Evolutionary conservation across 169 alveolate genomes (phyloP), one percentile per base, ranked within the genome.

Genomic region (Blepharisma undulans): DNA sequence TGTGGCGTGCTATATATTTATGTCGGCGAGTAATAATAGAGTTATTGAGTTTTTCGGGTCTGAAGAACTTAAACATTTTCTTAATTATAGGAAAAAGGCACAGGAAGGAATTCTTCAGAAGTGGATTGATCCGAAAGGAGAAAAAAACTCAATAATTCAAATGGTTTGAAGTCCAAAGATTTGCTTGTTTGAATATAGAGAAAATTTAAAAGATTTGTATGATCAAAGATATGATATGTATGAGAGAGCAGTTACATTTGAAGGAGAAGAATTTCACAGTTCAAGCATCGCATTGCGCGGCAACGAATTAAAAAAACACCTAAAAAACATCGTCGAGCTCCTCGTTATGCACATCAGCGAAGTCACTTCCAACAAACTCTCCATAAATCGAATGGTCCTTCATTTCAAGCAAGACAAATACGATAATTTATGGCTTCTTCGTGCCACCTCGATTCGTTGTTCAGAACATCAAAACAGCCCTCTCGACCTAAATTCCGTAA

Each of bases 211-310:
- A 92, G 92, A 93, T 76, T 76, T 96, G 36, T 59, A 89, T 87
- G 97, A 96, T 88, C 72, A 84, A 32, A 91, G 92, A 59, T 92
- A 72, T 76, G 96, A 94, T 82, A 92, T 94, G 85, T 96, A 96
- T 87, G 98, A 96, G 90, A 76, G 97, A 89, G 96, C 95, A 19
- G 96, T 94, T 2, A 95, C 96, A 25, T 96, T 93, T 93, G 98
- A 96, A 76, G 98, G 98, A 25, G 97, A 94, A 91, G 97, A 96
- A 90, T 95, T 93, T 88, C 97, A 95, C 82, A 94, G 96, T 59
- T 80, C 90, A 88, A 89, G 91, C 21, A 94, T 91, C 30, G 96
- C 96, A 32, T 72, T 95, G 33, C 85, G 95, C 87, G 97, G 98
- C 30, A 87, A 92, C 77, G 92, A 93, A 48, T 79, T 96, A 66